Base-by-base conservation (phyloP, 2,329 filamentous ascomycete species). In the Scedosporium apiospermum region DNA sequence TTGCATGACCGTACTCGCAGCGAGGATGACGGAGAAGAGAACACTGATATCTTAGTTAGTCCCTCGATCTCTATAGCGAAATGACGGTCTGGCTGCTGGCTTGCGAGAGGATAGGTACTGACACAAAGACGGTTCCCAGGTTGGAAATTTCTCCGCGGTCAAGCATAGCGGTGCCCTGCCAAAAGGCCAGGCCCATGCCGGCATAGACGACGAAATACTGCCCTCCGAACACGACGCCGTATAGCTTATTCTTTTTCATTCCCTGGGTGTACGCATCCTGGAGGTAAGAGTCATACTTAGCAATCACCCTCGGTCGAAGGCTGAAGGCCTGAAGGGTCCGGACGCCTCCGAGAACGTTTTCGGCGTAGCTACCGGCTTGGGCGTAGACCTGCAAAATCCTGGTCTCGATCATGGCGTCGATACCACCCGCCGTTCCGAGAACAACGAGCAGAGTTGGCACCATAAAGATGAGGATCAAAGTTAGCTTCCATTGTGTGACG, bases 321-420 rank as follows among this genome's bases (percentile, higher is more conserved):
- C 77, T 79, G 60, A 83, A 82, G 7, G 80, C 80, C 64, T 82
- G 78, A 1, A 79, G 77, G 1, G 76, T 82, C 6, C 78, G 73
- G 44, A 82, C 77, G 21, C 76, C 80, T 1, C 76, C 74, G 61
- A 83, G 75, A 1, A 77, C 75, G 65, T 81, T 80, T 65, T 83
- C 78, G 0, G 80, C 80, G 9, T 82, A 68, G 0, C 73, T 73
- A 2, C 74, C 76, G 1, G 78, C 77, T 57, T 73, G 69, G 5
- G 74, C 72, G 65, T 80, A 77, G 23, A 77, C 72, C 10, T 72
- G 71, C 63, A 81, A 74, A 66, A 81, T 76, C 60, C 71, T 67
- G 61, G 74, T 74, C 64, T 82, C 79, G 61, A 76, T 72, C 6
- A 68, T 69, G 5, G 76, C 72, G 64, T 82, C 77, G 26, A 76